Percentiles rank a stretch among this genome's conserved stretches.
phyloP scores from a whole-genome alignment of 257 asterid genomes.

The Solanum ossicruentum region DNA sequence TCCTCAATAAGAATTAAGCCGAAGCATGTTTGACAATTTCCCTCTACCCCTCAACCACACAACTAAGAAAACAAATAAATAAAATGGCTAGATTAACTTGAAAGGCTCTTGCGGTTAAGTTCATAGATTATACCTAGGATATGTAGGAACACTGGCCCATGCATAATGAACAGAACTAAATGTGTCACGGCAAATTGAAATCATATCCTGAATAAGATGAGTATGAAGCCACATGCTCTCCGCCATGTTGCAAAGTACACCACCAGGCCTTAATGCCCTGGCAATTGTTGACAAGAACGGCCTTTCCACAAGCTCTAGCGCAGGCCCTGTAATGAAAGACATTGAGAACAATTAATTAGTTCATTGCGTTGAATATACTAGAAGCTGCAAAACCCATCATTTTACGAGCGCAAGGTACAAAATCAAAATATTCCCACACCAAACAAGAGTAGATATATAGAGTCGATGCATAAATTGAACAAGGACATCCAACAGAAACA shows the following conservation, averaged over 20 bases:
- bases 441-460: neutral
- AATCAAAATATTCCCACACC: neutral
- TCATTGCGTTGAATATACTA: neutral
- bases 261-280: constrained; percentile 84
- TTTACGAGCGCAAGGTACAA: neutral
- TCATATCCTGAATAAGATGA: constrained; percentile 85
- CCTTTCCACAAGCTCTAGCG: constrained; percentile 83
- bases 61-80: neutral
- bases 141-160: constrained; percentile 92
- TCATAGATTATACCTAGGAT: constrained; percentile 56
- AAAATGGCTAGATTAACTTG: neutral
- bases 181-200: constrained; percentile 57
- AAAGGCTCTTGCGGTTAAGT: neutral
- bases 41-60: neutral
- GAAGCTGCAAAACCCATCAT: neutral
- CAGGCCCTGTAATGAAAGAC: constrained; percentile 54
- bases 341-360: neutral
- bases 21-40: neutral
- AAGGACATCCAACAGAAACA: neutral
- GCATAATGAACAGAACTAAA: constrained; percentile 91
- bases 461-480: neutral
- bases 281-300: constrained; percentile 85
- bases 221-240: constrained; percentile 99
- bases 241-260: constrained; percentile 96
- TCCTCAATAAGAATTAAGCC: neutral